Evolutionary conservation across 805 yeast genomes (phyloP), one percentile per base, ranked within the genome.

Genomic region (Sporopachydermia quercuum): DNA sequence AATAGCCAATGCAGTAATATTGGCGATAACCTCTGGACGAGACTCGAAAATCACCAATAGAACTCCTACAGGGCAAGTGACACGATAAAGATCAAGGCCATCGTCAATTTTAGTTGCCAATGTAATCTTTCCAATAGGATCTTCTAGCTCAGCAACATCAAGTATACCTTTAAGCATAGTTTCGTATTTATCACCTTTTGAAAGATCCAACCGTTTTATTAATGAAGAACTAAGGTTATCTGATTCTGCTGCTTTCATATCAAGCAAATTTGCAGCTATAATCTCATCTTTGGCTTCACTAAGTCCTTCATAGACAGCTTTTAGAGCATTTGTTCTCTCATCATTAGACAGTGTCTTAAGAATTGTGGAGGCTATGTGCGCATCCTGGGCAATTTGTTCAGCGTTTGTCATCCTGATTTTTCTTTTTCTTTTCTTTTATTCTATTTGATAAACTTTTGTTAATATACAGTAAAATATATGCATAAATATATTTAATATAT

Each of bases 21-120:
- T 93, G 40, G 98, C 98, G 63, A 91, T 91, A 6, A 91, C 98
- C 57, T 91, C 99, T 33, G 99, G 99, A 53, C 99, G 73, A 19
- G 94, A 76, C 60, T 91, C 99, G 57, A 91, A 91, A 41, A 91
- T 93, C 37, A 91, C 86, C 45, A 91, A 65, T 36, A 91, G 60
- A 0, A 85, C 96, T 15, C 99, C 99, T 3, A 91, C 86, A 11
- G 99, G 98, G 18, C 95, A 82, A 3, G 95, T 79, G 8, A 89
- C 69, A 53, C 95, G 67, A 58, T 76, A 80, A 44, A 91, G 63
- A 39, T 76, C 79, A 46, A 91, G 70, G n/a, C 84, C 93, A 40
- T 85, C 94, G 55, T 91, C 99, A 19, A 91, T 65, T 56, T 84
- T 75, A 35, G 78, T 76, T 30, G 93, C 86, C 49, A 91, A 64